Evolutionary conservation across 2,329 filamentous ascomycete species (phyloP).

Genomic region (Aureobasidium sp.): DNA sequence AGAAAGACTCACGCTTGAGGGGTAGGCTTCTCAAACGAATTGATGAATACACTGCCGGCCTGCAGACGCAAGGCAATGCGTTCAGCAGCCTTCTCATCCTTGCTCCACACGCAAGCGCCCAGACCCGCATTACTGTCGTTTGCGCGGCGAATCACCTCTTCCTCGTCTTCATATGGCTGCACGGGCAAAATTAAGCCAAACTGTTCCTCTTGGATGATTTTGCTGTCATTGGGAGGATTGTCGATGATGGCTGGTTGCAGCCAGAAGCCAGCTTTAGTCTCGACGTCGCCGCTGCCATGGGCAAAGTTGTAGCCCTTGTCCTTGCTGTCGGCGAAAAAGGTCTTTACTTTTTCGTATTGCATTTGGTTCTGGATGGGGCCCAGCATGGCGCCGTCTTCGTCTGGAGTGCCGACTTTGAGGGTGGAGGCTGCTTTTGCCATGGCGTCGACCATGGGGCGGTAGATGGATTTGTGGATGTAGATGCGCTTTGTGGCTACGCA

Average conservation of each 20-base stretch:
- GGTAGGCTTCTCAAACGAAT: slow-evolving; percentile 43
- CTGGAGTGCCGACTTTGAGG: slow-evolving; percentile 37
- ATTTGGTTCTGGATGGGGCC: slow-evolving; percentile 55
- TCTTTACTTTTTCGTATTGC: slow-evolving; percentile 46
- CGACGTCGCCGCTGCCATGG: slow-evolving; percentile 46
- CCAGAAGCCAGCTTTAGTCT: slow-evolving; percentile 32
- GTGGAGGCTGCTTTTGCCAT: slow-evolving; percentile 40
- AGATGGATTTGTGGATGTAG: slow-evolving; percentile 52
- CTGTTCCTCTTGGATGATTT: slow-evolving; percentile 43
- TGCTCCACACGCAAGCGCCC: slow-evolving; percentile 48
- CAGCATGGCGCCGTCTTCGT: slow-evolving; percentile 40
- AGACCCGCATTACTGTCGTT: slow-evolving; percentile 47
- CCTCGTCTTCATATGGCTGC: slow-evolving; percentile 39
- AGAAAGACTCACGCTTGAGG: slow-evolving; percentile 31
- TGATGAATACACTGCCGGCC: slow-evolving; percentile 52
- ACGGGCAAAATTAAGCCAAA: slow-evolving; percentile 43
- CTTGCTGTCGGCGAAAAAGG: slow-evolving; percentile 33
- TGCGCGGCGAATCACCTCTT: slow-evolving; percentile 42
- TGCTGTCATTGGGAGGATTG: slow-evolving; percentile 34
- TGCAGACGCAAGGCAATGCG: slow-evolving; percentile 42
- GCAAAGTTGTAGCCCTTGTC: slow-evolving; percentile 44
- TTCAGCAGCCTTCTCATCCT: slow-evolving; percentile 43
- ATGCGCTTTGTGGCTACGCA: slow-evolving; percentile 49
- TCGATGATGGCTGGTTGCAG: slow-evolving; percentile 42
- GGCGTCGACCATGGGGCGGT: slow-evolving; percentile 41